Conservation (phyloP, 2,329 filamentous ascomycete genomes). For the Dactylella cylindrospora region DNA sequence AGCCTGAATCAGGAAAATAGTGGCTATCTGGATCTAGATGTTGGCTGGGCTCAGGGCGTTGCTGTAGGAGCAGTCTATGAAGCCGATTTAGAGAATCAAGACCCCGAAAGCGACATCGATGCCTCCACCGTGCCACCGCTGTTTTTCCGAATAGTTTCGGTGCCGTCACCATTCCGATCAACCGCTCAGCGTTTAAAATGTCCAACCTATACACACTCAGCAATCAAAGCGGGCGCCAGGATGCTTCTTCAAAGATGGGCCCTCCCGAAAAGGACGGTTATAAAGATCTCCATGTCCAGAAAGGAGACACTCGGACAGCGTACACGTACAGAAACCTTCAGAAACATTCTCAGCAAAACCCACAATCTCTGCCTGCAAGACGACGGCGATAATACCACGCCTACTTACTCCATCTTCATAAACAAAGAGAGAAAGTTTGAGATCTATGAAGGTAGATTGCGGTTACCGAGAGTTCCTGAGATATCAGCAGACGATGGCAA, state of each 20-base stretch:
- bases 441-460: neutral
- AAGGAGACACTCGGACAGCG: neutral
- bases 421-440: neutral
- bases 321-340: no score
- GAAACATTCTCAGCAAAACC: no score
- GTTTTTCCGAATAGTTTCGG: neutral
- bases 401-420: neutral
- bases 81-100: neutral
- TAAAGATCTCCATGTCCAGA: neutral
- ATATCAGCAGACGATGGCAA: neutral
- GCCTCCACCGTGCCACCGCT: neutral
- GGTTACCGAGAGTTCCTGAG: slow-evolving; percentile 4
- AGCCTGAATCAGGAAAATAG: neutral
- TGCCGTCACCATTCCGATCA: slow-evolving; percentile 12
- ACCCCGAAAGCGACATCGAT: neutral
- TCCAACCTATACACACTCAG: neutral
- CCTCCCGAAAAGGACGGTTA: neutral
- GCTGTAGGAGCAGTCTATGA: slow-evolving; percentile 16
- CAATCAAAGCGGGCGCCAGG: neutral
- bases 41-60: slow-evolving; percentile 23
- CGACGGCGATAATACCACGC: neutral
- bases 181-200: neutral
- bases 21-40: slow-evolving; percentile 18
- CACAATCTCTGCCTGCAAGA: no score
- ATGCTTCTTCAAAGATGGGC: slow-evolving; percentile 6